phyloP scores from a whole-genome alignment of 805 yeast species.

The Ogataea methylovora region DNA sequence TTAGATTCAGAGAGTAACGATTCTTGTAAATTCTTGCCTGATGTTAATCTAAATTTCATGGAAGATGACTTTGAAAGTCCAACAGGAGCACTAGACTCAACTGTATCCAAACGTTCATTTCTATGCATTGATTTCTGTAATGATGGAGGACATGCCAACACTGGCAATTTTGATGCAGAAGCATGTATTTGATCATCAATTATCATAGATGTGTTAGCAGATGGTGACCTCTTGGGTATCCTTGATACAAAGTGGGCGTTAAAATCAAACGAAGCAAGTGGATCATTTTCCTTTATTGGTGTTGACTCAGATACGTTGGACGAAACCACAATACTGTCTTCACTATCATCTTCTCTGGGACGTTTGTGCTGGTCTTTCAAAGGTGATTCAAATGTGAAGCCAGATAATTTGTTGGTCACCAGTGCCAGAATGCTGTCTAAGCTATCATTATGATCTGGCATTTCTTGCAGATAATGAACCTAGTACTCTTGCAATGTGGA shows the following conservation, averaged over 20 bases:
- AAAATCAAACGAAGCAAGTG: constrained; percentile 11
- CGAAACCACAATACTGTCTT: background rate
- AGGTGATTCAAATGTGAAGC: background rate
- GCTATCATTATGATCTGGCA: background rate
- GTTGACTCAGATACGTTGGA: background rate
- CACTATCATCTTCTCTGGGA: background rate
- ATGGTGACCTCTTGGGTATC: constrained; percentile 17
- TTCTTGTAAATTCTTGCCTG: constrained; percentile 2
- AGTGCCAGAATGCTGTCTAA: background rate
- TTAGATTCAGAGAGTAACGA: constrained; percentile 4
- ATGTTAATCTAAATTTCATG: background rate
- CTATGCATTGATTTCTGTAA: too few relatives aligned
- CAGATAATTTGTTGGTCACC: background rate
- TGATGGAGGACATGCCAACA: too few relatives aligned
- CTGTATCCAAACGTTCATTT: too few relatives aligned
- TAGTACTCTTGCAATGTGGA: too few relatives aligned
- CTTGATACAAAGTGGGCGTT: constrained; percentile 13
- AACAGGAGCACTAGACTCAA: too few relatives aligned
- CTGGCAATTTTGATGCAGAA: too few relatives aligned
- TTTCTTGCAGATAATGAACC: too few relatives aligned
- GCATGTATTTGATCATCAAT: too few relatives aligned
- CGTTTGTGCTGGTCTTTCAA: background rate
- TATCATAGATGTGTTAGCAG: too few relatives aligned
- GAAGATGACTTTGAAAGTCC: constrained; percentile 3
- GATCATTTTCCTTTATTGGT: constrained; percentile 7